phyloP scores from a whole-genome alignment of 2,329 filamentous ascomycete genomes.

The Microcyclospora tardicrescens region DNA sequence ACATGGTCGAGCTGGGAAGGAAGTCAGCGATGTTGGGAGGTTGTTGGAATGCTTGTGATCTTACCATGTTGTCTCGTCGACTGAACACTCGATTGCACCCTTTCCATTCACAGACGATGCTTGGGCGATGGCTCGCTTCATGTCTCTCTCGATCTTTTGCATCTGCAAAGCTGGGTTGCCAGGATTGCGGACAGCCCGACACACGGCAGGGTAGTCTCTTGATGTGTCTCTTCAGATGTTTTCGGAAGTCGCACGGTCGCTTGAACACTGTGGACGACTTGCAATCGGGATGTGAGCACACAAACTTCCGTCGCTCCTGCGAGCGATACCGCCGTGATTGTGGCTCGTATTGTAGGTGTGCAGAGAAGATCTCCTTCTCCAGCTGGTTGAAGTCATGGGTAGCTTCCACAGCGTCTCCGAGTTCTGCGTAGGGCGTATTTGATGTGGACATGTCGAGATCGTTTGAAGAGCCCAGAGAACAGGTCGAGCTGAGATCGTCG shows the following conservation, averaged over 20 bases:
- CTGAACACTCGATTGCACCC: slow-evolving; percentile 47
- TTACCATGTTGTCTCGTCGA: slow-evolving; percentile 49
- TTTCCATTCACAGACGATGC: slow-evolving; percentile 45
- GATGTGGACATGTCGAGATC: too few species aligned
- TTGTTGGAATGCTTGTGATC: slow-evolving; percentile 4
- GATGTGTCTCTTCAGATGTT: slow-evolving; percentile 50
- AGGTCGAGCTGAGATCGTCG: too few species aligned
- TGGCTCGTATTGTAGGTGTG: slow-evolving; percentile 6
- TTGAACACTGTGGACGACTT: slow-evolving; percentile 46
- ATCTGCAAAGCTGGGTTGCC: slow-evolving; percentile 45
- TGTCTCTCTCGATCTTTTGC: slow-evolving; percentile 50
- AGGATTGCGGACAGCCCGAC: slow-evolving; percentile 44
- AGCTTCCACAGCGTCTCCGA: too few species aligned
- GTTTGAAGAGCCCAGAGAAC: too few species aligned
- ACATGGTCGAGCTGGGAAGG: too few species aligned
- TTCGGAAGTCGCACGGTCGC: slow-evolving; percentile 47
- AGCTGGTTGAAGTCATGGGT: too few species aligned
- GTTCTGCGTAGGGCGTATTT: too few species aligned
- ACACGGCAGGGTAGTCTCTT: slow-evolving; percentile 50
- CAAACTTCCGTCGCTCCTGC: slow-evolving; percentile 8
- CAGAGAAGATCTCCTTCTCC: too few species aligned
- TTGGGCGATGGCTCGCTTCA: slow-evolving; percentile 48
- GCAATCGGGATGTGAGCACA: slow-evolving; percentile 45
- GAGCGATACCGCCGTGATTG: slow-evolving; percentile 40
- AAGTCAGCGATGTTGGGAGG: too few species aligned